A percentile compares a stretch with the other conserved stretches of the same genome.
Evolutionary conservation across 257 asterid genomes (phyloP).

Genomic region (Fraxinus quadrangulata): DNA sequence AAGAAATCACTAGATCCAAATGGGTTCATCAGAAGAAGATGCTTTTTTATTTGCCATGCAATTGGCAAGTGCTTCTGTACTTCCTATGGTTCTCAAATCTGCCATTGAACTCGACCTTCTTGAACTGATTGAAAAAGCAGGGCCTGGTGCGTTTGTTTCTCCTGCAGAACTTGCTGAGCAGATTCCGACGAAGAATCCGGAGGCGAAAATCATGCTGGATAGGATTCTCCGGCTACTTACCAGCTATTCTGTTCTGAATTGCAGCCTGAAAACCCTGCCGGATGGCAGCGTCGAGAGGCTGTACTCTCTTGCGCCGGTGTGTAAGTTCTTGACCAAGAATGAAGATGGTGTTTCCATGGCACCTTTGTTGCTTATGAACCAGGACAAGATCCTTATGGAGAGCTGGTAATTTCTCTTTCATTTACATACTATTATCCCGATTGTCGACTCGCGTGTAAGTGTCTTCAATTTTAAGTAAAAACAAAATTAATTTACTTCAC

Average conservation of each 20-base stretch:
- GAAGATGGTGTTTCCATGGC: constrained; percentile 73
- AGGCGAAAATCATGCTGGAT: constrained; percentile 56
- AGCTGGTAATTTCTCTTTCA: constrained; percentile 54
- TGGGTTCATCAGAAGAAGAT: constrained; percentile 54
- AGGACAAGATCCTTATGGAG: constrained; percentile 83
- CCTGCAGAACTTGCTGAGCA: constrained; percentile 59
- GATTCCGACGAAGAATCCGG: constrained; percentile 52
- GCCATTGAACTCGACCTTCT: constrained; percentile 75
- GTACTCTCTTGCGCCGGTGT: constrained; percentile 62
- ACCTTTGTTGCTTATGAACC: constrained; percentile 72
- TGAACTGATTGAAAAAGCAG: constrained; percentile 66
- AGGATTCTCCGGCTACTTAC: constrained; percentile 78
- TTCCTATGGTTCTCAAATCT: constrained; percentile 71
- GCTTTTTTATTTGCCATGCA: constrained; percentile 59
- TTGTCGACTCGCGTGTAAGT: no score
- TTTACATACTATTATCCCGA: not conserved
- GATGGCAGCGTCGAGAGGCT: constrained; percentile 56
- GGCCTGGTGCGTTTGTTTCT: constrained; percentile 56
- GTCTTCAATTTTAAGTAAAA: no score
- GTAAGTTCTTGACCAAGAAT: constrained; percentile 65
- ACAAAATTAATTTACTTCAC: no score
- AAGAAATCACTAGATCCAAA: constrained; percentile 2
- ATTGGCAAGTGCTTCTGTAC: constrained; percentile 66
- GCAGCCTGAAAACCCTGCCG: constrained; percentile 40
- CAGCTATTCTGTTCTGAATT: constrained; percentile 48